Evolutionary conservation across 2,329 filamentous ascomycete species (phyloP).

Genomic region (Corinectria fuckeliana): DNA sequence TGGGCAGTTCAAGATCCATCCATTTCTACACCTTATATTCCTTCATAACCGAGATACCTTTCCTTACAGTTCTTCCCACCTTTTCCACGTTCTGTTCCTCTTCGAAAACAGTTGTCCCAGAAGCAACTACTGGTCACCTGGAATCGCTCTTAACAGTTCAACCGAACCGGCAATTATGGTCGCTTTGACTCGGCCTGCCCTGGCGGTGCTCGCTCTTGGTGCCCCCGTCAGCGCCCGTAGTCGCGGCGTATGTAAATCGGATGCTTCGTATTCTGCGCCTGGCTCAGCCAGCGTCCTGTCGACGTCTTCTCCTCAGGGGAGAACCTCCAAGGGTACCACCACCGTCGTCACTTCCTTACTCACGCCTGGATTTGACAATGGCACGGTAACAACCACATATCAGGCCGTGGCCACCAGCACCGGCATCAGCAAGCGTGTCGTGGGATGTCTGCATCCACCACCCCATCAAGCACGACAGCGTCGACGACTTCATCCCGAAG

Average conservation of each 20-base stretch:
- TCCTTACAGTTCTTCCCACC: neutral
- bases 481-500: conserved; percentile 34
- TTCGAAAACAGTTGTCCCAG: neutral
- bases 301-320: neutral
- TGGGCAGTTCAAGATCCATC: conserved; percentile 1
- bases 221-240: conserved; percentile 22
- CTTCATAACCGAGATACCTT: conserved; percentile 2
- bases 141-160: neutral
- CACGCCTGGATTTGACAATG: neutral
- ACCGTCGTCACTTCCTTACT: neutral
- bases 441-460: conserved; percentile 43
- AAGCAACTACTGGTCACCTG: neutral
- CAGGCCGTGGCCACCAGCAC: neutral
- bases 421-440: conserved; percentile 23
- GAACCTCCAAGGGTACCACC: neutral
- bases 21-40: neutral
- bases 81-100: neutral
- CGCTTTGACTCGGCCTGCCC: conserved; percentile 17
- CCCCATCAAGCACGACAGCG: conserved; percentile 38
- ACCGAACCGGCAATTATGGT: conserved; percentile 23
- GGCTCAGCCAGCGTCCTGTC: neutral
- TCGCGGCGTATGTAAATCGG: neutral
- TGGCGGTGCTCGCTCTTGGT: conserved; percentile 24
- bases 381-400: neutral
- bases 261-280: neutral